Base-by-base conservation (phyloP, 768 basidiomycete species). In the Termitomyces sp. region DNA sequence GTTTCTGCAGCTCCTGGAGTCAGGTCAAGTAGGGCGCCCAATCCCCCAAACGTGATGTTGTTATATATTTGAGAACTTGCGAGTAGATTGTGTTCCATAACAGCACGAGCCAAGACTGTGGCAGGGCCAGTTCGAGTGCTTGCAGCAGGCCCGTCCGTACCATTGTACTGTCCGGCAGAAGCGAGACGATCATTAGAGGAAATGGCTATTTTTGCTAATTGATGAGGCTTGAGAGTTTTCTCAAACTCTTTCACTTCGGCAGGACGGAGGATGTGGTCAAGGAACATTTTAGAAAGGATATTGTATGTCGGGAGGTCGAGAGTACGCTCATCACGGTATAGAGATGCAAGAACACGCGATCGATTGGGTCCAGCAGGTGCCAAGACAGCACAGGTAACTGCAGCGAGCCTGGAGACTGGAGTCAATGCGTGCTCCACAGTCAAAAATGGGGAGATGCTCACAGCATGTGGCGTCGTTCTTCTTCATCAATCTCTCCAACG, bases 21-120 rank as follows among this genome's bases (percentile, higher is more conserved):
- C 61, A 98, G 75, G 67, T 94, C 92, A 46, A 99, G 79, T 16
- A 98, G 76, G 1, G 90, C 85, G 21, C 97, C 97, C 10, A 98
- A 74, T n/a, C 96, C 97, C 27, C 82, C 77, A 73, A 98, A 98
- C 27, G 93, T 92, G 75, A 99, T 97, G 65, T 98, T 98, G 69
- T 92, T 94, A 70, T 98, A 99, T 51, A 98, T 94, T 66, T 95
- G 92, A 3, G 95, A 96, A 70, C 94, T 95, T 4, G 95, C 94
- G 59, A 98, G 83, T 10, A 99, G 80, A 71, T 99, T 99, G 74
- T 99, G 97, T 69, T 99, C 97, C 89, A 98, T 92, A 45, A 99
- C 95, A 6, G 97, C 97, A 45, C 95, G 85, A 70, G 98, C 97
- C 42, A 99, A 81, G 19, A 99, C 95, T 10, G 95, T 98, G 6